Evolutionary conservation across 257 asterid species (phyloP).

Genomic region (Solanum boliviense): DNA sequence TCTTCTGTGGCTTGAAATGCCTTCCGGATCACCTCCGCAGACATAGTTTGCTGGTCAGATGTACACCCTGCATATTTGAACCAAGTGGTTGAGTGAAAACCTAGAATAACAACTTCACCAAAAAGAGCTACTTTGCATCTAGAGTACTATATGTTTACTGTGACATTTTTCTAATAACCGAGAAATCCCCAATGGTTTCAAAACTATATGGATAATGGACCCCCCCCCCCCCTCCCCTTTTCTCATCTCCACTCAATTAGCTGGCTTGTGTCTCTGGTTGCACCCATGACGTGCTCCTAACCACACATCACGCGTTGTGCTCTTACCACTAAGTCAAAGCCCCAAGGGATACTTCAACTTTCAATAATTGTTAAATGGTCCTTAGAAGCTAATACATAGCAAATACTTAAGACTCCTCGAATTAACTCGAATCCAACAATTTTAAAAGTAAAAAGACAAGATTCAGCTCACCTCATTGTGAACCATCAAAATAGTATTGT

Average conservation of each 20-base stretch:
- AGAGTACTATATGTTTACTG: not conserved
- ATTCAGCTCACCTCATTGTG: not conserved
- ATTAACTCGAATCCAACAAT: not conserved
- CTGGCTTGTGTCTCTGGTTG: not conserved
- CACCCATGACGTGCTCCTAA: not conserved
- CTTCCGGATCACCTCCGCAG: slow-evolving; percentile 47
- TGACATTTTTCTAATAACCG: not conserved
- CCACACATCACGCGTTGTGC: not conserved
- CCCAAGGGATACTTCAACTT: not conserved
- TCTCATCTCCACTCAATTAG: not conserved
- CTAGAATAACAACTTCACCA: not conserved
- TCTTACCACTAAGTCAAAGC: not conserved
- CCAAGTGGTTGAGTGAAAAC: not conserved
- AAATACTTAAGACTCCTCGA: not conserved
- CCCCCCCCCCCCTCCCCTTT: not conserved
- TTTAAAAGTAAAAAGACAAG: not conserved
- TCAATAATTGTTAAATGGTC: not conserved
- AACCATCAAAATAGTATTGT: not conserved
- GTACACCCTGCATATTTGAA: slow-evolving; percentile 30
- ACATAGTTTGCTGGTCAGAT: slow-evolving; percentile 43
- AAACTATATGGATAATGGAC: not conserved
- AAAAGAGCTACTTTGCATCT: not conserved
- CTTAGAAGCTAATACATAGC: not conserved
- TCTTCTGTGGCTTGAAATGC: slow-evolving; percentile 68
- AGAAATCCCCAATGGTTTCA: not conserved